Percentiles rank a stretch among this genome's conserved stretches.
Conservation (phyloP, 2,329 filamentous ascomycete genomes). For the Fusarium multiceps region DNA sequence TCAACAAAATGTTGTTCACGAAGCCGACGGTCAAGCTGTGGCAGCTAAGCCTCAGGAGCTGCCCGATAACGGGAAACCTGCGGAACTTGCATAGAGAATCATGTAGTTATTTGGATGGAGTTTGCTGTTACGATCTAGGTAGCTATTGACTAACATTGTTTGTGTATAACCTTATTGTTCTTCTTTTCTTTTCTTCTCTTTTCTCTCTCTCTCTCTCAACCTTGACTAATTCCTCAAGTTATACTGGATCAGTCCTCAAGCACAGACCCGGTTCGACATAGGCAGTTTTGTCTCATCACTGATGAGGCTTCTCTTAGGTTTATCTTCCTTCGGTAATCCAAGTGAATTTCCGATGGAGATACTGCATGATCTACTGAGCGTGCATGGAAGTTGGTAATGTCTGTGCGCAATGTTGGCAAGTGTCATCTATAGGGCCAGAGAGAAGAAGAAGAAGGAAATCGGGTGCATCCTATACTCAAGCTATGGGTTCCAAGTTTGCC, state of each 20-base stretch:
- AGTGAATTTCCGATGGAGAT: not conserved
- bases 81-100: constrained; percentile 10
- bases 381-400: too few relatives aligned
- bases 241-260: not conserved
- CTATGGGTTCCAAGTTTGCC: too few relatives aligned
- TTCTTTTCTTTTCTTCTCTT: not conserved
- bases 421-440: too few relatives aligned
- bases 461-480: too few relatives aligned
- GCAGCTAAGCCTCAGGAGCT: constrained; percentile 25
- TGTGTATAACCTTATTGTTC: not conserved
- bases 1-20: constrained; percentile 13
- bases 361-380: too few relatives aligned
- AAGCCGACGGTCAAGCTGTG: constrained; percentile 15
- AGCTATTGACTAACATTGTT: not conserved
- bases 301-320: not conserved
- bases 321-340: not conserved
- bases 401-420: too few relatives aligned
- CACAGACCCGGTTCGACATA: not conserved
- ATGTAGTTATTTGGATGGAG: not conserved
- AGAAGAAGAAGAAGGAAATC: too few relatives aligned
- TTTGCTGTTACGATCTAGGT: not conserved
- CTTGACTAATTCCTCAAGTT: too few relatives aligned
- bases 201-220: not conserved
- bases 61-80: constrained; percentile 2
- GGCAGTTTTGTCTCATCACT: not conserved